Conservation (phyloP, 495 filamentous ascomycete species). For the Aspergillus haitiensis region DNA sequence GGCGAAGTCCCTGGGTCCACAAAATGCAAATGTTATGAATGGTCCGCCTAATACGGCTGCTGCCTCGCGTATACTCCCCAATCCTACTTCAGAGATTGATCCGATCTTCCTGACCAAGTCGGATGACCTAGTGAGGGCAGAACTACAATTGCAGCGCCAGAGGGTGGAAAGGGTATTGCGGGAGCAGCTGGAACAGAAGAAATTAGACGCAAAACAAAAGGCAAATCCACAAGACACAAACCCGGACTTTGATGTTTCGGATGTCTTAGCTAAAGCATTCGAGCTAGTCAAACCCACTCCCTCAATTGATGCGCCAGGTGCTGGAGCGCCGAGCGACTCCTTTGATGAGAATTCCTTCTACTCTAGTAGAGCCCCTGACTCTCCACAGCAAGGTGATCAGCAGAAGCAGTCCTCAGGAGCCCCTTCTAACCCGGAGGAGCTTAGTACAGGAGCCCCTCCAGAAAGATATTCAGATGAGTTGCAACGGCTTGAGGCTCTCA, state of each 20-base stretch:
- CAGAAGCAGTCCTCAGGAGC: conserved; percentile 33
- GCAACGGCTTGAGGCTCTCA: conserved; percentile 49
- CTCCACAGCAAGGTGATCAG: conserved; percentile 37
- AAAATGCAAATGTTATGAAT: conserved; percentile 34
- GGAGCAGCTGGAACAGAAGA: conserved; percentile 71
- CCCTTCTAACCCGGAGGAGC: conserved; percentile 28
- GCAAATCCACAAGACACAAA: conserved; percentile 57
- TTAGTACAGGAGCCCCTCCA: conserved; percentile 27
- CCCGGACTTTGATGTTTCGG: conserved; percentile 72
- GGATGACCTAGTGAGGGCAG: conserved; percentile 76
- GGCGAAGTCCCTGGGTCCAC: conserved; percentile 29
- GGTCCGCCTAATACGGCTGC: conserved; percentile 27
- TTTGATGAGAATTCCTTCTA: conserved; percentile 95
- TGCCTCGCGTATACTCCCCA: conserved; percentile 40
- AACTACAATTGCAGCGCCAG: conserved; percentile 76
- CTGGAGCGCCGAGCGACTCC: conserved; percentile 66
- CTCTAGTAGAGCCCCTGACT: conserved; percentile 70
- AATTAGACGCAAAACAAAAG: conserved; percentile 55
- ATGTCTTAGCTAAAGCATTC: conserved; percentile 69
- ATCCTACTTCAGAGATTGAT: conserved; percentile 58
- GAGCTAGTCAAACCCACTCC: conserved; percentile 66
- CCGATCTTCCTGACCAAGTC: conserved; percentile 83
- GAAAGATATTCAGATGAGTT: conserved; percentile 48
- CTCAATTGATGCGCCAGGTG: conserved; percentile 51
- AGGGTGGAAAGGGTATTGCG: conserved; percentile 74